These are phyloP conservation scores for Rhizoctonia solani DNA, from an alignment of 1,284 basidiomycete genomes.

Conservation along the genomic window DNA sequence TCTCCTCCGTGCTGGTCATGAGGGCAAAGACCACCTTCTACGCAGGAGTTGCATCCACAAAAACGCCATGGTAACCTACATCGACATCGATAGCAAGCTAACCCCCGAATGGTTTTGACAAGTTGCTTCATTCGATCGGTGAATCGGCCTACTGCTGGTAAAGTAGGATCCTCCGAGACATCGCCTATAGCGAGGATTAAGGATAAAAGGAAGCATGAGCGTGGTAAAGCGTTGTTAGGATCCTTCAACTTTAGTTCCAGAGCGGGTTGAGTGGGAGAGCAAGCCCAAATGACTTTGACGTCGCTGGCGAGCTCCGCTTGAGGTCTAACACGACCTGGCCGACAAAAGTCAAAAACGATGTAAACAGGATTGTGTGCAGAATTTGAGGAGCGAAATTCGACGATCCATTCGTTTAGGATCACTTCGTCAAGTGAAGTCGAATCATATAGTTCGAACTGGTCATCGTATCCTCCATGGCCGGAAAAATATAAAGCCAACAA, in stretches of 20 bases:
- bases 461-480: neutral
- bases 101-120: neutral
- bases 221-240: neutral
- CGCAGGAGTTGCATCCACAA: neutral
- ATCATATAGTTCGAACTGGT: neutral
- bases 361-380: neutral
- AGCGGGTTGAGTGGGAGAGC: neutral
- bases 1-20: neutral
- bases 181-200: neutral
- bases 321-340: neutral
- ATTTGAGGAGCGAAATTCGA: neutral
- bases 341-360: slow-evolving; percentile 12
- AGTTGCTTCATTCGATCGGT: neutral
- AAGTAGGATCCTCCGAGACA: neutral
- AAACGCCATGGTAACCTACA: neutral
- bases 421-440: neutral
- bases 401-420: neutral
- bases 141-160: neutral
- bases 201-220: neutral
- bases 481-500: neutral
- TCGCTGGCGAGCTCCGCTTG: neutral
- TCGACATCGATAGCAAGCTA: neutral
- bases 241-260: neutral
- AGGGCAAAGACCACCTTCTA: neutral
- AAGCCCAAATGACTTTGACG: slow-evolving; percentile 3